These are phyloP conservation scores for Tagetes erecta DNA, from an alignment of 129 eudicot species.

Conservation along the genomic window DNA sequence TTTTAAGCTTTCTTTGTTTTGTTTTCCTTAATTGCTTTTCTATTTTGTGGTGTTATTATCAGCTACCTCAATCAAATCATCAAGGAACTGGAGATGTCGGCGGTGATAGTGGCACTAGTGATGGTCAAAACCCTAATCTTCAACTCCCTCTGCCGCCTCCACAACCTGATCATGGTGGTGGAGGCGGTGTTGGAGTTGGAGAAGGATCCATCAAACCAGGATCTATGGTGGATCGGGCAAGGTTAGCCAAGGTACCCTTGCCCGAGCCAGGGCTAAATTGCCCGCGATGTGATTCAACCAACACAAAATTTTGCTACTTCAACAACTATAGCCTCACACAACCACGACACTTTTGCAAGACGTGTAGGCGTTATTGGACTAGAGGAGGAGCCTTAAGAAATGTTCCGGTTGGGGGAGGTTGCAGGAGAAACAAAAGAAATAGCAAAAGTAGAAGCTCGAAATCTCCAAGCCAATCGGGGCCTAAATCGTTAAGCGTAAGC, in stretches of 20 bases:
- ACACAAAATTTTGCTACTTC: conserved; percentile 72
- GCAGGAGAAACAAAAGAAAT: conserved; percentile 57
- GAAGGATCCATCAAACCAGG: conserved; percentile 54
- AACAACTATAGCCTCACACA: conserved; percentile 72
- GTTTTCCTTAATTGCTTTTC: neutral
- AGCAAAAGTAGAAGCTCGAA: conserved; percentile 55
- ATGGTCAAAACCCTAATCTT: conserved; percentile 38
- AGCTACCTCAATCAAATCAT: conserved; percentile 51
- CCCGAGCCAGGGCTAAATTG: conserved; percentile 69
- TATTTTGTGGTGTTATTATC: conserved; percentile 14
- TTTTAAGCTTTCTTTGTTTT: neutral
- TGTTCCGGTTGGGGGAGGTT: conserved; percentile 75
- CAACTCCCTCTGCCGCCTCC: conserved; percentile 35
- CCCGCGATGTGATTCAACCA: conserved; percentile 68
- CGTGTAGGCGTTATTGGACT: conserved; percentile 71
- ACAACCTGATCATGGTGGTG: conserved; percentile 21
- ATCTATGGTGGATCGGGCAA: conserved; percentile 73
- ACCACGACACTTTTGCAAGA: conserved; percentile 74
- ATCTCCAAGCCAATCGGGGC: conserved; percentile 41
- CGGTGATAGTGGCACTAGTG: neutral
- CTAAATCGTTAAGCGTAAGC: conserved; percentile 43
- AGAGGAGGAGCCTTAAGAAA: conserved; percentile 68
- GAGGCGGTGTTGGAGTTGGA: neutral
- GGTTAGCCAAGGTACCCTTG: conserved; percentile 54
- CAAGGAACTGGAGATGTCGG: conserved; percentile 33